phyloP scores from a whole-genome alignment of 352 stramenopile species.

The Globisporangium uncinulatum region DNA sequence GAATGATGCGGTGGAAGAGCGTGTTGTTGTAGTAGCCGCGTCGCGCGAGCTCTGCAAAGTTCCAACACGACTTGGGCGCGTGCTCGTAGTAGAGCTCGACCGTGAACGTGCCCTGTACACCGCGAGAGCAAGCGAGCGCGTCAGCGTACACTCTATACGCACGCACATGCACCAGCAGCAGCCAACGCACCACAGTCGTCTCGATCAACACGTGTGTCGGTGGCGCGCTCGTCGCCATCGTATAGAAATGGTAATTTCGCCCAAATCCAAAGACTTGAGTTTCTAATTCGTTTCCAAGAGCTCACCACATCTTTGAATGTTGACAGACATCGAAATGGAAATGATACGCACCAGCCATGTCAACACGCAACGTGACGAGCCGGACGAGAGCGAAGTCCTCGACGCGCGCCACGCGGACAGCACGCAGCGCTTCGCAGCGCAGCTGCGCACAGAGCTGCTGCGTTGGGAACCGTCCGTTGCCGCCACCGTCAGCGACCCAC shows the following conservation, averaged over 20 bases:
- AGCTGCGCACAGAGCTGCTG: conserved; percentile 20
- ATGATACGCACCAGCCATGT: too few species aligned
- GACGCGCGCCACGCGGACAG: neutral
- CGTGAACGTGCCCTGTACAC: conserved; percentile 77
- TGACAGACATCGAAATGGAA: too few species aligned
- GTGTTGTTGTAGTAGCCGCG: conserved; percentile 95
- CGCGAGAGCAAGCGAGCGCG: neutral
- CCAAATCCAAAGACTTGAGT: too few species aligned
- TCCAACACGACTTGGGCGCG: conserved; percentile 91
- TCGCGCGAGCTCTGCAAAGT: conserved; percentile 88
- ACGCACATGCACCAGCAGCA: neutral
- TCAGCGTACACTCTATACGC: neutral
- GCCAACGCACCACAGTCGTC: conserved; percentile 60
- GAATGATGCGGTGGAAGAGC: conserved; percentile 96
- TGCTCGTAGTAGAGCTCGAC: conserved; percentile 93
- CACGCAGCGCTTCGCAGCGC: conserved; percentile 12
- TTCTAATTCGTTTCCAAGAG: too few species aligned
- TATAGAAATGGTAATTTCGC: too few species aligned
- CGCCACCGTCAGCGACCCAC: neutral
- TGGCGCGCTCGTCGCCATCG: conserved; percentile 12
- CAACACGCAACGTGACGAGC: neutral
- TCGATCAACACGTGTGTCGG: conserved; percentile 82
- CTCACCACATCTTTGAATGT: too few species aligned
- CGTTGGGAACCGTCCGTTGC: conserved; percentile 40
- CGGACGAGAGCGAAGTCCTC: neutral